Base-by-base conservation (phyloP, 371 early-diverging fungal genomes). In the Funneliformis caledonium region DNA sequence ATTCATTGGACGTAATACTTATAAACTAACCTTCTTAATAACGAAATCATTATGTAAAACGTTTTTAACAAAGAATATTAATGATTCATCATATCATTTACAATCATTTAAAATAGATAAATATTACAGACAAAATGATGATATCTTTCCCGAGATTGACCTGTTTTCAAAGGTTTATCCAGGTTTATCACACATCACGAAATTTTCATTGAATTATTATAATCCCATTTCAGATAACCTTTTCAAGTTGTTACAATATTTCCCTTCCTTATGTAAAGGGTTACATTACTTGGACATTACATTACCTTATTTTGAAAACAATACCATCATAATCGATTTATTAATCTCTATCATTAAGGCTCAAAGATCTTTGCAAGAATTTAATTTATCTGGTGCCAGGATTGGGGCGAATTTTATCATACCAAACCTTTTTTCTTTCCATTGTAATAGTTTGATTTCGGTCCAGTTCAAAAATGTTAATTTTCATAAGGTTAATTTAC, bases 21-120 rank as follows among this genome's bases (percentile, higher is more conserved):
- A 52, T 52, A 52, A 52, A 52, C 16, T 52, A 52, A 52, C 56
- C 3, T 52, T 14, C 19, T 52, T 52, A 52, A 52, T 69, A 43
- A 69, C 69, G 19, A 69, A 14, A 69, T 43, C 22, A n/a, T 43
- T 69, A 69, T 69, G 42, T 45, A 37, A 33, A 43, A 43, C 45
- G n/a, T 69, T 69, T 45, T 43, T 69, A 52, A 52, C 56, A 52
- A 52, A 52, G 6, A 52, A 52, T 19, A 52, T 52, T 16, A 52
- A 14, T 45, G 19, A n/a, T 42, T n/a, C 42, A 4, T 43, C 43
- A 22, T 19, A 14, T 5, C 7, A 69, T 69, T 43, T 69, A 69
- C 37, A 69, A 19, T n/a, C 69, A 22, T 69, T 69, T 8, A 69
- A n/a, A 2, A 69, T 69, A 19, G 69, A 69, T n/a, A 69, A 69